Evolutionary conservation across 257 asterid genomes (phyloP).

Genomic region (Solanum virginianum): DNA sequence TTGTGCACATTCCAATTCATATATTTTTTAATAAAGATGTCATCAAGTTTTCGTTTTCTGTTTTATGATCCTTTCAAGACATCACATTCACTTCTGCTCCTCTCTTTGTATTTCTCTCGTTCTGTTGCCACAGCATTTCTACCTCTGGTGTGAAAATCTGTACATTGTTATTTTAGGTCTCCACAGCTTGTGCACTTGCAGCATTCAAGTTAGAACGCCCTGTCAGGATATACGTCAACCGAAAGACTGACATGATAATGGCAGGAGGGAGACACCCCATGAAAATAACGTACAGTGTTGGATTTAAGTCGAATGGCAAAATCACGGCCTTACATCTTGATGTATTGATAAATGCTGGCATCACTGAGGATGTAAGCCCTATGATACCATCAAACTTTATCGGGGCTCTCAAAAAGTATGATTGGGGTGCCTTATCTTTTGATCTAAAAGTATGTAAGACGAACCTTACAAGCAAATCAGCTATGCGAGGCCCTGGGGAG

Average conservation of each 20-base stretch:
- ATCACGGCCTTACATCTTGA: constrained; percentile 67
- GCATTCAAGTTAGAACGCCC: constrained; percentile 58
- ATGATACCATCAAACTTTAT: constrained; percentile 28
- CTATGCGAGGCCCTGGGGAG: constrained; percentile 82
- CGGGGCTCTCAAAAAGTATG: constrained; percentile 40
- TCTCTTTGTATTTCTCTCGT: background rate
- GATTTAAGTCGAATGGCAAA: constrained; percentile 59
- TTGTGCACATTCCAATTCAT: background rate
- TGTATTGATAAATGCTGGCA: constrained; percentile 56
- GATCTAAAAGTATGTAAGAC: constrained; percentile 64
- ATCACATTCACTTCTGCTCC: background rate
- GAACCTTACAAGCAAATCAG: constrained; percentile 48
- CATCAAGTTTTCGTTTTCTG: background rate
- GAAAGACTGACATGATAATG: constrained; percentile 63
- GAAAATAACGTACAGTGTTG: constrained; percentile 58
- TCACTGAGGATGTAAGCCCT: constrained; percentile 43
- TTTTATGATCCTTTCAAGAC: background rate
- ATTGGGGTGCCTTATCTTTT: constrained; percentile 67
- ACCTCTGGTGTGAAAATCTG: background rate
- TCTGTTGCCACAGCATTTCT: background rate
- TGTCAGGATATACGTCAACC: constrained; percentile 52
- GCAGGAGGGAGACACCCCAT: constrained; percentile 80
- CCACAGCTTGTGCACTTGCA: constrained; percentile 74
- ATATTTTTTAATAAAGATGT: background rate
- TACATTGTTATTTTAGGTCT: constrained; percentile 27